Base-by-base conservation (phyloP, 352 stramenopile genomes). In the Blastocystis hominis region DNA sequence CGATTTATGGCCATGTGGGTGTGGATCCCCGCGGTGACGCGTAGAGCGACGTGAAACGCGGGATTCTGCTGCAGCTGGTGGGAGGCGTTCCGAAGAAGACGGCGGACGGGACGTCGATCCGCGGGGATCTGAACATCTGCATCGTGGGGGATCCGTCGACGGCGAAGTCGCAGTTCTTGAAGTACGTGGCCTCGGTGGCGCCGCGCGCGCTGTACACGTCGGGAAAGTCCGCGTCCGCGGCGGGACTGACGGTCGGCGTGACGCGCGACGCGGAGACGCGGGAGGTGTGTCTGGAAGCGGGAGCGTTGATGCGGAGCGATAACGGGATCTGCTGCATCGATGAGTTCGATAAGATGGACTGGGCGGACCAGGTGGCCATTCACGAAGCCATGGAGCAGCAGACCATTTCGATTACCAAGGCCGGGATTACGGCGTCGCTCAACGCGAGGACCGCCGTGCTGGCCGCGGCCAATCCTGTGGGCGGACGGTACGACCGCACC, bases 361-460 rank as follows among this genome's bases (percentile, higher is more conserved):
- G 91, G 86, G 92, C 95, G 59, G 93, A 95, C 59, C 92, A 95
- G 68, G 92, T 94, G 5, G 68, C 66, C 9, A 90, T 99, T 7
- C 92, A 98, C 20, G 96, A 99, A 91, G 94, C 95, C 7, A 98
- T 99, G 96, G 96, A 99, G 91, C 96, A 99, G 88, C 96, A 98
- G 75, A 84, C 84, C 75, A 93, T 96, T 42, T 95, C 91, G 13
- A 94, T 97, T 61, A 93, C 94, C 20, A 97, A 97, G 88, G 91
- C 92, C 54, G 93, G 96, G 47, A 96, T 98, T 34, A 94, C 98
- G 10, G 96, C 94, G 86, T 97, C 94, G n/a, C 91, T 98, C 46
- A 96, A 95, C 72, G 94, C 94, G n/a, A 90, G 96, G 3, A 97
- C 95, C 59, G 97, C 94, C 5, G 92, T 99, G 34, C 93, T 99